phyloP scores from a whole-genome alignment of 345 rosid genomes.

The Brassica napus region Da-Ae NC_063435.1:26552501-26553000 shows the following conservation, averaged over 20 bases:
- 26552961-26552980: no score
- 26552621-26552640: constrained; percentile 82
- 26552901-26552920: no score
- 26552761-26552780: background rate
- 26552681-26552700: background rate
- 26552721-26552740: constrained; percentile 1
- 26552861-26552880: background rate
- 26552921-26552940: no score
- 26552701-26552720: background rate
- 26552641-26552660: constrained; percentile 52
- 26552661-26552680: background rate
- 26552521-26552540: constrained; percentile 35
- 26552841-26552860: background rate
- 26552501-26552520: constrained; percentile 40
- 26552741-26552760: background rate
- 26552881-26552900: no score
- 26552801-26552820: background rate
- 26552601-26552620: constrained; percentile 93
- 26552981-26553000: no score
- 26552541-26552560: constrained; percentile 49
- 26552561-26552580: constrained; percentile 73
- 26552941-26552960: no score
- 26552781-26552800: constrained; percentile 1
- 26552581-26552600: constrained; percentile 74
- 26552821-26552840: constrained; percentile 13